Evolutionary conservation across 1,284 basidiomycete genomes (phyloP).

Genomic region (Heterobasidion annosum): DNA sequence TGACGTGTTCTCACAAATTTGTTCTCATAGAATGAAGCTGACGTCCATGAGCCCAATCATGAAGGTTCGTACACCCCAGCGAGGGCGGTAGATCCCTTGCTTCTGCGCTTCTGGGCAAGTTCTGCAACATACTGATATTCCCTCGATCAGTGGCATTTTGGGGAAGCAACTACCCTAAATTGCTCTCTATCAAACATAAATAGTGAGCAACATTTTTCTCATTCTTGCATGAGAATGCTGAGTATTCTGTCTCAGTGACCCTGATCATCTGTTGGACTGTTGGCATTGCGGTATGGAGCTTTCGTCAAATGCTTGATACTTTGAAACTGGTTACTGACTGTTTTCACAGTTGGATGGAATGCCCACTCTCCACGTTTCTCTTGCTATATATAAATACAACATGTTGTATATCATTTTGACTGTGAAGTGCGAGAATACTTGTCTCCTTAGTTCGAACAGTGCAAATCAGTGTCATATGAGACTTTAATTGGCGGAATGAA

Average conservation of each 20-base stretch:
- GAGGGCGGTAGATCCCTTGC: neutral
- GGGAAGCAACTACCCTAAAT: constrained; percentile 9
- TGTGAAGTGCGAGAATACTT: neutral
- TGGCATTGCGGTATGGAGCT: constrained; percentile 2
- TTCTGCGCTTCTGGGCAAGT: neutral
- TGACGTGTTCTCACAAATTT: neutral
- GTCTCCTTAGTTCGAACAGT: neutral
- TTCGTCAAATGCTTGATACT: neutral
- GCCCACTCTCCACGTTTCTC: neutral
- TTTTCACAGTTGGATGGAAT: neutral
- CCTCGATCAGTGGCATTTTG: constrained; percentile 5
- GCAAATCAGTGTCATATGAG: neutral
- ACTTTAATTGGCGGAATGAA: too few relatives aligned
- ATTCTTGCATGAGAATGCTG: too few relatives aligned
- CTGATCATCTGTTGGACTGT: constrained; percentile 4
- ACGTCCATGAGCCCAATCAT: constrained; percentile 10
- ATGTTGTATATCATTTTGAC: neutral
- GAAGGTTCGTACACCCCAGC: constrained; percentile 1
- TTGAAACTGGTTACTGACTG: neutral
- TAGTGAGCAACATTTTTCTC: constrained; percentile 4
- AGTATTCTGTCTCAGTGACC: neutral
- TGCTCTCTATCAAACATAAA: constrained; percentile 10
- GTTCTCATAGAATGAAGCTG: constrained; percentile 10
- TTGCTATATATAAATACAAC: neutral
- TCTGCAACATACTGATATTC: neutral